Percentiles rank a stretch among this genome's conserved stretches.
Evolutionary conservation across 2,329 filamentous ascomycete species (phyloP).

Genomic region (Penicillium sp.): DNA sequence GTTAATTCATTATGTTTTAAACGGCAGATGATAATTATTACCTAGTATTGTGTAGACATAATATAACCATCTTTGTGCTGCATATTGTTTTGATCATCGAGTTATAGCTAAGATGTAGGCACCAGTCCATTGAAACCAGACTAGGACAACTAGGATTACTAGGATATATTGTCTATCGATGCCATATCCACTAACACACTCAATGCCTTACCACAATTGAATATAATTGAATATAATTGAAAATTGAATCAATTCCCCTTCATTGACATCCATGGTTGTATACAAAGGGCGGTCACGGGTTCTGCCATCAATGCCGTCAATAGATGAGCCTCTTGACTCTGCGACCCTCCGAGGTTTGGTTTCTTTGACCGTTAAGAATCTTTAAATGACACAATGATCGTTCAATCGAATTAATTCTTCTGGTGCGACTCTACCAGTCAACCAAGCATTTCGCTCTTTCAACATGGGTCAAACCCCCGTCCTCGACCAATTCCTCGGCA

Average conservation of each 20-base stretch:
- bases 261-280: neutral
- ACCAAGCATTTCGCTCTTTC: neutral
- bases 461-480: slow-evolving; percentile 54
- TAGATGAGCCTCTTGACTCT: slow-evolving; percentile 1
- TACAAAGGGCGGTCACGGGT: slow-evolving; percentile 6
- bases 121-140: neutral
- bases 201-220: neutral
- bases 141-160: too few relatives aligned
- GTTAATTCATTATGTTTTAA: neutral
- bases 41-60: neutral
- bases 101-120: neutral
- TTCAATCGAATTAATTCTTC: neutral
- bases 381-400: neutral
- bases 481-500: slow-evolving; percentile 66
- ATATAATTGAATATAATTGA: neutral
- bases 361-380: neutral
- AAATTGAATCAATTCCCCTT: neutral
- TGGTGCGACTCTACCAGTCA: neutral
- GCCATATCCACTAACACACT: neutral
- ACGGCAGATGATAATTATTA: neutral
- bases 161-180: neutral
- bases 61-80: neutral
- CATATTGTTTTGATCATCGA: neutral
- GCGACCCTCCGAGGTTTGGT: neutral
- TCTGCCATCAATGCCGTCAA: slow-evolving; percentile 9